Evolutionary conservation across 331 rosid species (phyloP).

Genomic region (Pyrus hybrid): DNA sequence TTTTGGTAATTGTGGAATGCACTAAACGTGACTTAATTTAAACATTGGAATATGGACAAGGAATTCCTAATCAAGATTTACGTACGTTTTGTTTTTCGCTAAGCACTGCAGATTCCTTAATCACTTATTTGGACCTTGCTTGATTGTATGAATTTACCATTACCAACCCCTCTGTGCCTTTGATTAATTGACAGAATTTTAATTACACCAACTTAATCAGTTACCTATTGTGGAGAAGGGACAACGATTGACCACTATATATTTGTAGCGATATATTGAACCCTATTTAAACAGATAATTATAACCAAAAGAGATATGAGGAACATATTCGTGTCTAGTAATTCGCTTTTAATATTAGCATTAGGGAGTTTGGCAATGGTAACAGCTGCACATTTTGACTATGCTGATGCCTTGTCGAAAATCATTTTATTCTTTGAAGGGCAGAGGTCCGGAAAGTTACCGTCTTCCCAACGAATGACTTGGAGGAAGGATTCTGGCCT

Average conservation of each 20-base stretch:
- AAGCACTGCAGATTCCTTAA: too few species aligned
- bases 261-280: neutral
- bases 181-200: neutral
- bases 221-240: neutral
- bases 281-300: neutral
- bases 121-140: too few species aligned
- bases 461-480: constrained; percentile 30
- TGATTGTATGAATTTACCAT: too few species aligned
- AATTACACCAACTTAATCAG: too few species aligned
- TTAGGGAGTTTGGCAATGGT: neutral
- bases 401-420: constrained; percentile 45
- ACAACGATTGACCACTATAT: neutral
- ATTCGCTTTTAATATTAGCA: neutral
- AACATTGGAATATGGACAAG: neutral
- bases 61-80: neutral
- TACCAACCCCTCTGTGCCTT: neutral
- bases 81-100: neutral
- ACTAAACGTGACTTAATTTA: neutral
- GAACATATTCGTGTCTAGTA: neutral
- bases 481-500: constrained; percentile 15
- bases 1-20: neutral
- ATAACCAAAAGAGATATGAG: neutral
- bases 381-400: constrained; percentile 13
- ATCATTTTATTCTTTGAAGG: constrained; percentile 53
- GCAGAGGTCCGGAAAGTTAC: constrained; percentile 48